Evolutionary conservation across 176 grass and related monocot species (phyloP).

Genomic region (Eleusine coracana): DNA sequence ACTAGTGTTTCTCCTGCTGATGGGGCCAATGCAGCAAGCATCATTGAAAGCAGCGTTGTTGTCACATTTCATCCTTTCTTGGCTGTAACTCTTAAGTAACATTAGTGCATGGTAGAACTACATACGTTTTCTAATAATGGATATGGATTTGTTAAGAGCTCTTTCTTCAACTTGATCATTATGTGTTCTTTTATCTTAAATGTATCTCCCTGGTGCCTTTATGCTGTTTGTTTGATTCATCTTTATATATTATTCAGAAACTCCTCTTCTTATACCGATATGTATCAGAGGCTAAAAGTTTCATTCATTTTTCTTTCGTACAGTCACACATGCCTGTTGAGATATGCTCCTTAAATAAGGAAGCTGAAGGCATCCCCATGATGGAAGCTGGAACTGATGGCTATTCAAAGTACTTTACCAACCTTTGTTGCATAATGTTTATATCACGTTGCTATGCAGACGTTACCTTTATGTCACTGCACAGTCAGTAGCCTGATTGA

Average conservation of each 20-base stretch:
- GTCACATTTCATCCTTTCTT: conserved; percentile 24
- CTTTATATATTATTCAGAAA: not conserved
- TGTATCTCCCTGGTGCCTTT: no score
- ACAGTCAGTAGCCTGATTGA: conserved; percentile 17
- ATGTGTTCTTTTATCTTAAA: no score
- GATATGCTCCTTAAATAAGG: conserved; percentile 35
- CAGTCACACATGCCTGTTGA: conserved; percentile 31
- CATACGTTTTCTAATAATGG: no score
- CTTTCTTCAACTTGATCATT: no score
- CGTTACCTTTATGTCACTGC: conserved; percentile 32
- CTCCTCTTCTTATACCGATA: not conserved
- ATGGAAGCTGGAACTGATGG: conserved; percentile 27
- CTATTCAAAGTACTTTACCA: conserved; percentile 40
- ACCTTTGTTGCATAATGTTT: conserved; percentile 8
- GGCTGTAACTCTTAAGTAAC: conserved; percentile 5
- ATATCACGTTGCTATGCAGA: conserved; percentile 28
- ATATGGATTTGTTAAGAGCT: no score
- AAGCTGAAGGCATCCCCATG: conserved; percentile 17
- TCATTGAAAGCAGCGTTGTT: conserved; percentile 9
- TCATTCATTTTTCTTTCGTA: conserved; percentile 21
- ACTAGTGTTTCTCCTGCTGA: not conserved
- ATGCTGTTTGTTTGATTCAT: no score
- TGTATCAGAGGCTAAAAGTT: conserved; percentile 11
- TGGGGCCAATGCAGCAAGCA: not conserved
- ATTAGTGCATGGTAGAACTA: no score